Evolutionary conservation across 2,329 filamentous ascomycete species (phyloP).

Genomic region (Trichophyton simii): DNA sequence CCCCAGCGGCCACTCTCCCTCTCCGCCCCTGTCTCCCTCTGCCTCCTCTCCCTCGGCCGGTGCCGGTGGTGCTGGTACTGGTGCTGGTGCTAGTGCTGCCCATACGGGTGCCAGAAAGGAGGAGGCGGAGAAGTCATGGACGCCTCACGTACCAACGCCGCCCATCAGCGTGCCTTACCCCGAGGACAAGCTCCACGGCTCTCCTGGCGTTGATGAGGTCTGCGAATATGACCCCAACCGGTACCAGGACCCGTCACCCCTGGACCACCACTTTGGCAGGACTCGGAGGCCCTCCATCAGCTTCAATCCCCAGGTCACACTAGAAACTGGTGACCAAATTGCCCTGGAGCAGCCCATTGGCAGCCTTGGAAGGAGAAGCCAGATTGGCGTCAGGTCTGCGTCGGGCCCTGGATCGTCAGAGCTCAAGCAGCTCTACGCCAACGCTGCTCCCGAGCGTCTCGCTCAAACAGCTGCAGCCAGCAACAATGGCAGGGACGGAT

Average conservation of each 20-base stretch:
- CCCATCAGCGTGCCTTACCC: constrained; percentile 31
- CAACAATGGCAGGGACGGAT: neutral
- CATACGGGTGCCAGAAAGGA: neutral
- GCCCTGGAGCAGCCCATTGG: constrained; percentile 29
- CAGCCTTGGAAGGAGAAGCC: constrained; percentile 1
- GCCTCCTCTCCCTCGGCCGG: neutral
- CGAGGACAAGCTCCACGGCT: constrained; percentile 20
- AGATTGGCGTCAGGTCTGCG: neutral
- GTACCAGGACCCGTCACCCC: constrained; percentile 26
- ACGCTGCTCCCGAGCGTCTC: neutral
- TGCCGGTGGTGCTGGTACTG: neutral
- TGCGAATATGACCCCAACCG: constrained; percentile 22
- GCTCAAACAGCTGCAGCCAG: neutral
- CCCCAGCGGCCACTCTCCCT: neutral
- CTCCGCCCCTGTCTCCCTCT: neutral
- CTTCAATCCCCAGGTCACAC: constrained; percentile 30
- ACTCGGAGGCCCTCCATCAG: constrained; percentile 31
- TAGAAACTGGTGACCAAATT: constrained; percentile 29
- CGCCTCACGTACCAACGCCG: constrained; percentile 10
- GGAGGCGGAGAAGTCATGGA: constrained; percentile 1
- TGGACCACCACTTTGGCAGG: constrained; percentile 30
- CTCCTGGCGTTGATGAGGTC: constrained; percentile 15
- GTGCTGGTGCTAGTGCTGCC: neutral
- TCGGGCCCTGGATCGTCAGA: neutral
- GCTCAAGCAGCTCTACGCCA: neutral